Evolutionary conservation across 805 yeast species (phyloP).

Genomic region (Suhomyces vadensis): DNA sequence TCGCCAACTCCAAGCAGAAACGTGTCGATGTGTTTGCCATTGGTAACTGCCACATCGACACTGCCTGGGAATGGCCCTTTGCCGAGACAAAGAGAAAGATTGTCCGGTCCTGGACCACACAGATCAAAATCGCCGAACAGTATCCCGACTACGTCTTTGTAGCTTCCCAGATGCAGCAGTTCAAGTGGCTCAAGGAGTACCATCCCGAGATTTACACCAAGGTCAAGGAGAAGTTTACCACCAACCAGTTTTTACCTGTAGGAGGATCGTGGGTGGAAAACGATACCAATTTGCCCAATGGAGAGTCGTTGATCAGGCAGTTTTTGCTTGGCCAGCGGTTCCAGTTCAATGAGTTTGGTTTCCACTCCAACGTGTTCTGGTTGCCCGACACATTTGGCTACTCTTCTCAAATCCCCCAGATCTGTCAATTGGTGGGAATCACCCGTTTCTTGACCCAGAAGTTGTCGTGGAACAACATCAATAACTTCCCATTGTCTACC

Average conservation of each 20-base stretch:
- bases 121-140: constrained; percentile 75
- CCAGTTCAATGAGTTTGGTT: constrained; percentile 76
- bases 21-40: constrained; percentile 71
- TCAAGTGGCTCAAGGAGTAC: constrained; percentile 83
- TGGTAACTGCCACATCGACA: constrained; percentile 96
- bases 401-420: constrained; percentile 91
- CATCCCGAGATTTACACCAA: constrained; percentile 77
- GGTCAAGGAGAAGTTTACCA: constrained; percentile 63
- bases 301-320: constrained; percentile 88
- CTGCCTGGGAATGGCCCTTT: constrained; percentile 99
- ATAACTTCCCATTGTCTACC: constrained; percentile 83
- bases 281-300: constrained; percentile 94
- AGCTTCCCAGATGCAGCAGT: constrained; percentile 96
- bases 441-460: constrained; percentile 88
- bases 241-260: constrained; percentile 80
- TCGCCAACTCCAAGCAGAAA: constrained; percentile 29
- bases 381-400: constrained; percentile 97
- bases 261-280: constrained; percentile 99
- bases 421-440: constrained; percentile 85
- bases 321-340: constrained; percentile 88
- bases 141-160: constrained; percentile 94
- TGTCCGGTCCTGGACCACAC: constrained; percentile 95
- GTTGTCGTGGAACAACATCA: constrained; percentile 94
- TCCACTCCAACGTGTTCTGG: constrained; percentile 80
- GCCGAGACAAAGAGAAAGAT: constrained; percentile 93